Evolutionary conservation across 129 eudicot genomes (phyloP).

Genomic region (Escallonia herrerae): DNA sequence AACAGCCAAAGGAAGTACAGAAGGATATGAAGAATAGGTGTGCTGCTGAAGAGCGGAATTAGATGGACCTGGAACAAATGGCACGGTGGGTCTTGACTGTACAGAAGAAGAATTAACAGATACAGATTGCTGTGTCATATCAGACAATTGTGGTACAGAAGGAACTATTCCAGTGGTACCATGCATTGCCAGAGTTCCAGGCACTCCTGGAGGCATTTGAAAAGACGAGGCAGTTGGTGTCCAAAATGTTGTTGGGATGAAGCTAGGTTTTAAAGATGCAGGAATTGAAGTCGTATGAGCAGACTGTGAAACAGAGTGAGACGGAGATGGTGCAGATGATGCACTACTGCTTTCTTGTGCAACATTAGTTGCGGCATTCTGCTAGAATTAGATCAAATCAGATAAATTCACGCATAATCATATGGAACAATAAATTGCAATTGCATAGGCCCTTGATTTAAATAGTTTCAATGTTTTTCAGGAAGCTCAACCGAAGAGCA

Average conservation of each 20-base stretch:
- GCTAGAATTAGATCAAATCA: conserved; percentile 7
- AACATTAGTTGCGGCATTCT: conserved; percentile 33
- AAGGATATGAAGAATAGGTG: conserved; percentile 30
- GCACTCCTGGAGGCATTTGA: conserved; percentile 46
- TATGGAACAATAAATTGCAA: too few species aligned
- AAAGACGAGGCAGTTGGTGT: conserved; percentile 48
- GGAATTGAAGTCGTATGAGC: conserved; percentile 31
- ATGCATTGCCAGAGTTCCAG: conserved; percentile 28
- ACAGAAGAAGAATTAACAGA: conserved; percentile 27
- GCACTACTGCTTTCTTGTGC: conserved; percentile 28
- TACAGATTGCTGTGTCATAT: conserved; percentile 19
- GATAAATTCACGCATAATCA: too few species aligned
- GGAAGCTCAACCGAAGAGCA: too few species aligned
- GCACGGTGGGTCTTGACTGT: conserved; percentile 20
- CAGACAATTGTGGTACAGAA: conserved; percentile 16
- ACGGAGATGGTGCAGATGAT: conserved; percentile 25
- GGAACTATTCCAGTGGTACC: conserved; percentile 49
- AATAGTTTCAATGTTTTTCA: too few species aligned
- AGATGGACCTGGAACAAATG: conserved; percentile 29
- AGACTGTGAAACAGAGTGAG: conserved; percentile 43
- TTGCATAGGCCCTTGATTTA: too few species aligned
- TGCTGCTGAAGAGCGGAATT: conserved; percentile 47
- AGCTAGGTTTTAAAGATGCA: conserved; percentile 26
- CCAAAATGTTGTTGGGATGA: conserved; percentile 29
- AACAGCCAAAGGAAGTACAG: conserved; percentile 40